A percentile compares a stretch with the other conserved stretches of the same genome.
These are phyloP conservation scores for Cornus florida DNA, from an alignment of 148 eudicot species.

Conservation along the genomic window DNA sequence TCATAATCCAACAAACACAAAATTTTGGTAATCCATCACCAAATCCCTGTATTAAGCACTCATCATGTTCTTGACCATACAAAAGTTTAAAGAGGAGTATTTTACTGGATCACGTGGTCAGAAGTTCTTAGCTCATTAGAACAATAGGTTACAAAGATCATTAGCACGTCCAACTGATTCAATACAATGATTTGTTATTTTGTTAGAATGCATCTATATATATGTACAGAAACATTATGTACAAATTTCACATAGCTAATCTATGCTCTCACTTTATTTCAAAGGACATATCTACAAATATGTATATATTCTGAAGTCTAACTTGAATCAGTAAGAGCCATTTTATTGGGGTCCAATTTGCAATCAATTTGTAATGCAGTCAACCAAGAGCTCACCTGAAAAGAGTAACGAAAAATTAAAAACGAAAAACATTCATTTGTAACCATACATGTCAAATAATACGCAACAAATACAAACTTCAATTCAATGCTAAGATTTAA, in stretches of 20 bases:
- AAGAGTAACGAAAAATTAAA: not conserved
- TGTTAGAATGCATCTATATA: not conserved
- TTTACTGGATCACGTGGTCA: too few species aligned
- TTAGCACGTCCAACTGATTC: not conserved
- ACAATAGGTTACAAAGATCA: too few species aligned
- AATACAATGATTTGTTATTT: not conserved
- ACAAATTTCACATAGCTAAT: conserved; percentile 10
- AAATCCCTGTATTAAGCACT: too few species aligned
- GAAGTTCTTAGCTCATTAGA: too few species aligned
- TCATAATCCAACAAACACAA: too few species aligned
- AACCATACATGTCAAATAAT: too few species aligned
- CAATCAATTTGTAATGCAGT: conserved; percentile 49
- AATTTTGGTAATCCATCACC: too few species aligned
- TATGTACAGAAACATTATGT: conserved; percentile 15
- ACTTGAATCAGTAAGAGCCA: conserved; percentile 20
- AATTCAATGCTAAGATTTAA: too few species aligned
- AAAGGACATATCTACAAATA: not conserved
- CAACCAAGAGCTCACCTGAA: conserved; percentile 77
- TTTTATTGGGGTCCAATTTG: conserved; percentile 40
- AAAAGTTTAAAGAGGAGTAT: too few species aligned
- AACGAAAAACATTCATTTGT: too few species aligned
- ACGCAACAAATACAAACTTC: too few species aligned
- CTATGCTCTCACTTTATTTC: not conserved
- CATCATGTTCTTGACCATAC: too few species aligned
- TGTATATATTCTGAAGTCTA: not conserved